Base-by-base conservation (phyloP, 345 rosid genomes). In the Geranium brycei region DNA sequence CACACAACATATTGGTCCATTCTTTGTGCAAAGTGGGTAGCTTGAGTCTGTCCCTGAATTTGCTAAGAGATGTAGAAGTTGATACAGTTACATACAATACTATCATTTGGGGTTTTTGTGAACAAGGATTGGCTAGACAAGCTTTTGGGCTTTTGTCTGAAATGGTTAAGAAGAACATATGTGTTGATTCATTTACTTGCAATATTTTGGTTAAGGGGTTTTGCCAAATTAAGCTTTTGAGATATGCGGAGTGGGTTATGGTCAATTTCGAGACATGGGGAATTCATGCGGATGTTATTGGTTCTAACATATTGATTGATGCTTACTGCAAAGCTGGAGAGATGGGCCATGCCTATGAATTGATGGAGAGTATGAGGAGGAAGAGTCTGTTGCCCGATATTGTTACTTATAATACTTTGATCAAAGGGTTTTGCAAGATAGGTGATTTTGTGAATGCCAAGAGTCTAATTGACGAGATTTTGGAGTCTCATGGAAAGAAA, bases 51-150 rank as follows among this genome's bases (percentile, higher is more conserved):
- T 85, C 90, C 0, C 56, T 86, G 61, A 80, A 77, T 69, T 72
- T 85, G 69, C 77, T 88, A 73, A 79, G 85, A 70, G 77, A 62
- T 69, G 57, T 73, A 60, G 75, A 69, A 30, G 78, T 83, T 3
- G 97, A 86, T 76, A 72, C 73, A 28, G 95, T 83, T 60, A 82
- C 85, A 19, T 90, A 83, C 62, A 93, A 93, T 72, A 87, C 91
- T 18, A 82, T 86, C 62, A 81, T 80, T 68, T 81, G 89, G 90
- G 97, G 91, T 6, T 85, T 90, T 58, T 93, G 97, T 73, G 68
- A 78, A 58, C 84, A 69, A 69, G 87, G 89, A 62, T 75, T 86
- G 57, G 85, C 68, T 67, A 53, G 67, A 17, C 86, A 77, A 68
- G 91, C 80, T 10, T 85, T 82, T 67, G 87, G 82, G 18, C 68